phyloP scores from a whole-genome alignment of 306 rosid genomes.

The Parietaria judaica region DNA sequence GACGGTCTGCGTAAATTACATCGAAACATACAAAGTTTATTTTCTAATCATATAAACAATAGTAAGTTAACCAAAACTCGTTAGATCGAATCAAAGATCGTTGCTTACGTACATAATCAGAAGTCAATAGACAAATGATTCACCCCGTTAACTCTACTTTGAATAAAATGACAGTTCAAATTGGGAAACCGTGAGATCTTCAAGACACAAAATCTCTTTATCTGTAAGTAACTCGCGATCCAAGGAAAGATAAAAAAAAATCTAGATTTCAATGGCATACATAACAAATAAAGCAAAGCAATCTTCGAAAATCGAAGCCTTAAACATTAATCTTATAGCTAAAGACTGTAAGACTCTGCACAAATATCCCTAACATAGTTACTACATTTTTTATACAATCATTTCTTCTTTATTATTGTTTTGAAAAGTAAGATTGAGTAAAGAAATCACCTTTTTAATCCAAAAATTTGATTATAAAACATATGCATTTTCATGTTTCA shows the following conservation, averaged over 20 bases:
- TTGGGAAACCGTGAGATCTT: too few species aligned
- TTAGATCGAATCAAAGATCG: too few species aligned
- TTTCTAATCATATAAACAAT: background rate
- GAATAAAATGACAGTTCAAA: too few species aligned
- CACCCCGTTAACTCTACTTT: background rate
- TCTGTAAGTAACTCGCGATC: too few species aligned
- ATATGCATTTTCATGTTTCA: too few species aligned
- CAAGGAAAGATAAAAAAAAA: too few species aligned
- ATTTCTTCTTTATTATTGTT: background rate
- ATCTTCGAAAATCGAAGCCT: too few species aligned
- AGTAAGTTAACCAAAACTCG: background rate
- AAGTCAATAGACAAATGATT: background rate
- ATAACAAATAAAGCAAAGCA: too few species aligned
- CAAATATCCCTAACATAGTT: background rate
- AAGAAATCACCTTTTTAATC: background rate
- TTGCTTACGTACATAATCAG: background rate
- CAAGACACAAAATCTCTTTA: too few species aligned
- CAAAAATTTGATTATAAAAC: background rate
- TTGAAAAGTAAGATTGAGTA: background rate
- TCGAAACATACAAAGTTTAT: constrained; percentile 8
- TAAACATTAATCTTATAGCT: too few species aligned
- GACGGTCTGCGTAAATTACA: constrained; percentile 46
- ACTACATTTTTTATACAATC: too few species aligned
- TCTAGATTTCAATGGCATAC: too few species aligned
- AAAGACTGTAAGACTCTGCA: background rate